Evolutionary conservation across 306 rosid genomes (phyloP).

Genomic region (Prunus fruticosa): DNA sequence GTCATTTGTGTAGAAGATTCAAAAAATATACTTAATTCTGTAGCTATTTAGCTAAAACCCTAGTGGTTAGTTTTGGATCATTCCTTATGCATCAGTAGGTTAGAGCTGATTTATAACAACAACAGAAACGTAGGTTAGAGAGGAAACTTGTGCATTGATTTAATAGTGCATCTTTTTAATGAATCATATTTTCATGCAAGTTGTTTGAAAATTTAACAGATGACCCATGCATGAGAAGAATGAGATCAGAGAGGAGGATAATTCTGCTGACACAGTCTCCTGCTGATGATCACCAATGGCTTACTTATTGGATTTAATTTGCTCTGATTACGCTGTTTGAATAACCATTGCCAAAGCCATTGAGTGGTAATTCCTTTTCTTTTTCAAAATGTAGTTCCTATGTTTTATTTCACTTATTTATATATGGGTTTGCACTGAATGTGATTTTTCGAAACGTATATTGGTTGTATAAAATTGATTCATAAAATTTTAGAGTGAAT

Average conservation of each 20-base stretch:
- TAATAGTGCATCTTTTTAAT: too few relatives aligned
- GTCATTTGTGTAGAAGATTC: background rate
- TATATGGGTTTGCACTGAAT: background rate
- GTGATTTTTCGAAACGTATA: conserved; percentile 7
- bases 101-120: background rate
- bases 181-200: background rate
- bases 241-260: conserved; percentile 72
- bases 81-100: background rate
- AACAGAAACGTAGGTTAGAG: too few relatives aligned
- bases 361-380: conserved; percentile 57
- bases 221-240: conserved; percentile 55
- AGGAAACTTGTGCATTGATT: background rate
- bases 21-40: background rate
- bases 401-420: background rate
- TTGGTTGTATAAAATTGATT: background rate
- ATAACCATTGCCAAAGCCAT: conserved; percentile 74
- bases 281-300: conserved; percentile 93
- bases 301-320: conserved; percentile 90
- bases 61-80: background rate
- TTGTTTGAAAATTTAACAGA: conserved; percentile 40
- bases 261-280: conserved; percentile 60
- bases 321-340: conserved; percentile 89
- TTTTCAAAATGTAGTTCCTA: background rate
- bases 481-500: background rate
- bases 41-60: background rate